A percentile compares a stretch with the other conserved stretches of the same genome.
phyloP scores from a whole-genome alignment of 2,329 filamentous ascomycete genomes.

The Falciphora oryzae region DNA sequence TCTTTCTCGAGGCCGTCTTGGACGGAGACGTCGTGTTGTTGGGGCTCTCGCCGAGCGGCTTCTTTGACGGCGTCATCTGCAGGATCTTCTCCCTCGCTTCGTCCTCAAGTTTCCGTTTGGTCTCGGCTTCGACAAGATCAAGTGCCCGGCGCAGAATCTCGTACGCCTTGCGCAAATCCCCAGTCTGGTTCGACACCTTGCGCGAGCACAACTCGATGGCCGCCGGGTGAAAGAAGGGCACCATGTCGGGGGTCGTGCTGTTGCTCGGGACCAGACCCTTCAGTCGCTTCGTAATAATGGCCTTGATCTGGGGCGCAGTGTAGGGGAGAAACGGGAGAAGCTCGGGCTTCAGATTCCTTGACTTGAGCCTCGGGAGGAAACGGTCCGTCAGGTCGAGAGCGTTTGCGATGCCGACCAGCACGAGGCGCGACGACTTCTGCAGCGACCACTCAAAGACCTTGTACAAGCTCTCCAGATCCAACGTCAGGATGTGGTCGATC shows the following conservation, averaged over 20 bases:
- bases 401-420: slow-evolving; percentile 91
- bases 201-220: slow-evolving; percentile 91
- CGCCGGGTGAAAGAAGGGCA: slow-evolving; percentile 89
- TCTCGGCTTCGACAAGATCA: slow-evolving; percentile 83
- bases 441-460: slow-evolving; percentile 96
- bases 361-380: slow-evolving; percentile 87
- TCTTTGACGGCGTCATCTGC: slow-evolving; percentile 64
- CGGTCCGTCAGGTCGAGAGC: slow-evolving; percentile 93
- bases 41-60: slow-evolving; percentile 72
- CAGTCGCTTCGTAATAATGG: slow-evolving; percentile 78
- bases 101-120: slow-evolving; percentile 65
- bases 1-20: slow-evolving; percentile 28
- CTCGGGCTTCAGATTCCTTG: slow-evolving; percentile 83
- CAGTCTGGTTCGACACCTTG: slow-evolving; percentile 90
- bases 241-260: slow-evolving; percentile 46
- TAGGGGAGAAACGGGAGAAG: slow-evolving; percentile 92
- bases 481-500: slow-evolving; percentile 85
- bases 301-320: slow-evolving; percentile 78
- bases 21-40: slow-evolving; percentile 55
- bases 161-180: slow-evolving; percentile 90
- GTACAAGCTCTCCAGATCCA: slow-evolving; percentile 86
- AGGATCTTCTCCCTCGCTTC: slow-evolving; percentile 50
- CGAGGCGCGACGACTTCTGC: slow-evolving; percentile 68
- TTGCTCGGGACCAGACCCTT: slow-evolving; percentile 62
- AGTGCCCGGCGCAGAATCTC: slow-evolving; percentile 88